These are phyloP conservation scores for Mycena vitilis DNA, from an alignment of 768 basidiomycete species.

Conservation along the genomic window DNA sequence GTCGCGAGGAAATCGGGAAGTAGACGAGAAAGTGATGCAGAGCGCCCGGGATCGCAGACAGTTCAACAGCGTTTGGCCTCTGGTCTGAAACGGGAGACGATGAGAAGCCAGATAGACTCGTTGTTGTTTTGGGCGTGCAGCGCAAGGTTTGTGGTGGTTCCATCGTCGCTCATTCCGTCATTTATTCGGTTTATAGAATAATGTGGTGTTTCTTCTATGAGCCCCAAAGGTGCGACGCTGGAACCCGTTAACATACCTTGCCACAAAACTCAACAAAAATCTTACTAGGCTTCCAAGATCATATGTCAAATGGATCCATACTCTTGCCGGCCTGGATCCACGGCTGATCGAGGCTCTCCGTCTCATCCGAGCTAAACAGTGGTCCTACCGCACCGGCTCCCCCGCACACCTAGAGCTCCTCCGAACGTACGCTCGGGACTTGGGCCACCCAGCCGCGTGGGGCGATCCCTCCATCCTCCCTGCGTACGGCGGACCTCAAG, in stretches of 20 bases:
- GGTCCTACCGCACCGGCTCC: conserved; percentile 68
- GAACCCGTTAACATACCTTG: background rate
- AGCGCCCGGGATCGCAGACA: conserved; percentile 14
- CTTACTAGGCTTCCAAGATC: conserved; percentile 64
- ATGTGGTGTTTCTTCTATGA: conserved; percentile 93
- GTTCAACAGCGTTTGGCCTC: conserved; percentile 15
- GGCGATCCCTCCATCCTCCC: conserved; percentile 72
- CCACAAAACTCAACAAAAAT: conserved; percentile 22
- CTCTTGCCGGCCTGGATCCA: conserved; percentile 74
- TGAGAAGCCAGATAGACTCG: conserved; percentile 69
- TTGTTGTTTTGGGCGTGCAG: conserved; percentile 83
- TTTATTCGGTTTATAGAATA: conserved; percentile 58
- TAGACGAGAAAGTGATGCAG: conserved; percentile 32
- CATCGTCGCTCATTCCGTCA: background rate
- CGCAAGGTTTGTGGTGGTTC: conserved; percentile 64
- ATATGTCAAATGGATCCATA: conserved; percentile 83
- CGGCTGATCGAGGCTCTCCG: conserved; percentile 68
- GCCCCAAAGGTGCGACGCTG: conserved; percentile 69
- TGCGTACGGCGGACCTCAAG: conserved; percentile 66
- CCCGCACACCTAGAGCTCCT: conserved; percentile 54
- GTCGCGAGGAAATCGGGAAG: conserved; percentile 50
- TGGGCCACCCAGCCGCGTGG: conserved; percentile 72
- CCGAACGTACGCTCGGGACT: conserved; percentile 58
- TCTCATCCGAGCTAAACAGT: conserved; percentile 62
- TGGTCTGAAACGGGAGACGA: conserved; percentile 39